Evolutionary conservation across 1,284 basidiomycete species (phyloP), one percentile per base, ranked within the genome.

Genomic region (Marasmius tenuissimus): DNA sequence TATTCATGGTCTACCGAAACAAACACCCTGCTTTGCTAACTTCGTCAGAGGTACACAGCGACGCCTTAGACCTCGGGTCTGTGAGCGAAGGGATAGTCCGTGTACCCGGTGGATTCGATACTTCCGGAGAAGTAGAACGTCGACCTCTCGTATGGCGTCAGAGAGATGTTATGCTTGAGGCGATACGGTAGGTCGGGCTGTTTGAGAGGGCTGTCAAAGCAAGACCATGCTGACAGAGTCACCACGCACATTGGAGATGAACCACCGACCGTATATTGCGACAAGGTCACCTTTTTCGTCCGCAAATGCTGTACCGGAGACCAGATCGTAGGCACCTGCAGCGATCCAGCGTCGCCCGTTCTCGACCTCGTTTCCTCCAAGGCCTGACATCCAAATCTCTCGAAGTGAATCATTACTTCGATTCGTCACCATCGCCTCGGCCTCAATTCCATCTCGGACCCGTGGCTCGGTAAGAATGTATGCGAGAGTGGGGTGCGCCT

Each of bases 391-490:
- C 76, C 76, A 77, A 20, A 76, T 76, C 16, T 72, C 60, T 35
- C 74, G 69, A 42, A 72, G 63, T 58, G 73, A 72, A 57, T 79
- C 71, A 63, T 78, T 81, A 1, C 75, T 76, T 58, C 76, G 69
- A 20, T 67, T 64, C 1, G 38, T 52, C 38, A 61, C 27, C 4
- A 27, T 20, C 33, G 20, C 34, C 10, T 49, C 37, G 1, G 70
- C 67, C 4, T 7, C n/a, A 49, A 14, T 57, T 3, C 69, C 73
- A 18, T 64, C 60, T 27, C 27, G 27, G 12, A 75, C 67, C 14
- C 77, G 73, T 0, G 81, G 74, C 67, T 87, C 85, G 34, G 84
- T 20, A 5, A 47, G 45, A 14, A 47, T 47, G 67, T 86, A 89
- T 1, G 84, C 85, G 7, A 88, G 72, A 11, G 77, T 66, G 18